Percentiles rank a stretch among this genome's conserved stretches.
phyloP scores from a whole-genome alignment of 2,329 filamentous ascomycete genomes.

The Hypoxylon rubiginosum region DNA sequence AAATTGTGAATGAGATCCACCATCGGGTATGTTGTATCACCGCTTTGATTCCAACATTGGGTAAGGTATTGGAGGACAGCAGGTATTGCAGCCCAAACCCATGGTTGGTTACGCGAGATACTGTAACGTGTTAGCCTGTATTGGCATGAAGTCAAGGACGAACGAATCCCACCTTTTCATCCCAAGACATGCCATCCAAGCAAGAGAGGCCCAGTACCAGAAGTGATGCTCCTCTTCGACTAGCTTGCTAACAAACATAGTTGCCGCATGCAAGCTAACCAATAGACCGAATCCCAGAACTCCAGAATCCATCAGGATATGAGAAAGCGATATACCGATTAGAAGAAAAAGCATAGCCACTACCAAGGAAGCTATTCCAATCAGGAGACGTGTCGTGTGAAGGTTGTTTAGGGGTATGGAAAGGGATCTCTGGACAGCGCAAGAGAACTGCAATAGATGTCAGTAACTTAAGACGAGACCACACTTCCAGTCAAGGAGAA shows the following conservation, averaged over 20 bases:
- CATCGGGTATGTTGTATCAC: conserved; percentile 6
- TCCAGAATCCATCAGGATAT: conserved; percentile 52
- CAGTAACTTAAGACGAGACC: background rate
- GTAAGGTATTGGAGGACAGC: conserved; percentile 2
- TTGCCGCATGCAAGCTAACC: conserved; percentile 64
- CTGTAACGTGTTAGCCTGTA: background rate
- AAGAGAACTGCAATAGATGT: conserved; percentile 5
- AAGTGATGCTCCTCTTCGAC: conserved; percentile 85
- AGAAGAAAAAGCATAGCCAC: conserved; percentile 37
- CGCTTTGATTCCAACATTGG: conserved; percentile 11
- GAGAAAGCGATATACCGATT: conserved; percentile 55
- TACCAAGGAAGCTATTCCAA: conserved; percentile 19
- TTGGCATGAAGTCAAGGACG: background rate
- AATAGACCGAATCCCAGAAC: background rate
- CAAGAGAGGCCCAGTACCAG: conserved; percentile 78
- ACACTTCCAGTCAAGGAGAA: background rate
- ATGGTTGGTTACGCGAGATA: background rate
- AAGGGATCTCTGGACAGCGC: background rate
- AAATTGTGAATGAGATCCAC: conserved; percentile 6
- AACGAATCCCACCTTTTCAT: background rate
- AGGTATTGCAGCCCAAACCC: background rate
- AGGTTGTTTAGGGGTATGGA: conserved; percentile 11
- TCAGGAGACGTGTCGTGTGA: background rate
- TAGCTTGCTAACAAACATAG: conserved; percentile 83
- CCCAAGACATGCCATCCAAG: conserved; percentile 57